Evolutionary conservation across 768 basidiomycete genomes (phyloP).

Genomic region (Agrocybe chaxingu): DNA sequence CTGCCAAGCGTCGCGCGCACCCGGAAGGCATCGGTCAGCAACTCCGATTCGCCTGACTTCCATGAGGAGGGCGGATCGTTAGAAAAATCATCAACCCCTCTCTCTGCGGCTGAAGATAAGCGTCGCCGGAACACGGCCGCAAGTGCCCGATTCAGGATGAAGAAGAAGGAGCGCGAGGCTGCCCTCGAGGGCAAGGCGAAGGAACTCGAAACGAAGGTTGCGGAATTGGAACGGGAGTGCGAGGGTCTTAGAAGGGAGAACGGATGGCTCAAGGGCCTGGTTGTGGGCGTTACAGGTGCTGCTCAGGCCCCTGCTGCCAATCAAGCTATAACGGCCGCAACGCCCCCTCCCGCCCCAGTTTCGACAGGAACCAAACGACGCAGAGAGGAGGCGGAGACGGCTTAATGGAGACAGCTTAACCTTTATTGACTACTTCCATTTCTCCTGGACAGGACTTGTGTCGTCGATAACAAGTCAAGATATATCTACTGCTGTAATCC

Average conservation of each 20-base stretch:
- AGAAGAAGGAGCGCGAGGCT: constrained; percentile 94
- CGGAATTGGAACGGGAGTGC: constrained; percentile 87
- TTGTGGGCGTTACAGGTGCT: constrained; percentile 83
- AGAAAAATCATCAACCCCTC: constrained; percentile 13
- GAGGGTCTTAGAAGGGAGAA: constrained; percentile 87
- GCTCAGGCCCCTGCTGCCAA: constrained; percentile 36
- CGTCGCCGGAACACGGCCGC: constrained; percentile 92
- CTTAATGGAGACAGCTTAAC: constrained; percentile 7
- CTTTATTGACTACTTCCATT: not conserved
- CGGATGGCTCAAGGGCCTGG: constrained; percentile 87
- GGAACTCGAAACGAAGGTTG: constrained; percentile 77
- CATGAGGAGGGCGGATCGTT: constrained; percentile 21
- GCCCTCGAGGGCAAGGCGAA: constrained; percentile 84
- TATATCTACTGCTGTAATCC: too few relatives aligned
- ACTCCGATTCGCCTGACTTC: constrained; percentile 28
- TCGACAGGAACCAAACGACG: constrained; percentile 28
- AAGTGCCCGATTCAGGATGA: constrained; percentile 88
- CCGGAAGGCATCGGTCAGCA: constrained; percentile 44
- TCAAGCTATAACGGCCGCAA: constrained; percentile 17
- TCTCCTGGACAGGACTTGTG: not conserved
- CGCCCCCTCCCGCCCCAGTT: constrained; percentile 16
- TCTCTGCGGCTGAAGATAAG: constrained; percentile 79
- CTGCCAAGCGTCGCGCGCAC: constrained; percentile 56
- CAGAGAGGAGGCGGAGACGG: constrained; percentile 27
- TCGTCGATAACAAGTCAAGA: not conserved